Evolutionary conservation across 306 rosid species (phyloP).

Genomic region (Geum urbanum): DNA sequence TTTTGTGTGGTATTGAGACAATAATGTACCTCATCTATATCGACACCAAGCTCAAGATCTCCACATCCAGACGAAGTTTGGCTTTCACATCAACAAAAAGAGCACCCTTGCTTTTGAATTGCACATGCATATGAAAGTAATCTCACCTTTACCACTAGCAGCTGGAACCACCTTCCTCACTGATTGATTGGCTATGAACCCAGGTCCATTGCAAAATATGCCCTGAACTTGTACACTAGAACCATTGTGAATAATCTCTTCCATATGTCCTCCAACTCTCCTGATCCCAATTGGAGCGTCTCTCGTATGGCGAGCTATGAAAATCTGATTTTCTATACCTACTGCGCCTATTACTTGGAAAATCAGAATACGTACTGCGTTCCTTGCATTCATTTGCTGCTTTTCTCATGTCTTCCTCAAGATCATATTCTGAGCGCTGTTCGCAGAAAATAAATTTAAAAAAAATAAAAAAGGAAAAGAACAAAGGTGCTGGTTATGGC

Average conservation of each 20-base stretch:
- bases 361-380: constrained; percentile 26
- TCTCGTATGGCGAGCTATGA: constrained; percentile 44
- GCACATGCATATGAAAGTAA: neutral
- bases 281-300: constrained; percentile 27
- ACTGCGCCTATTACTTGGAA: too few species aligned
- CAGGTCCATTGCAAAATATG: neutral
- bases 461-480: neutral
- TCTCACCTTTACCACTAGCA: neutral
- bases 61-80: neutral
- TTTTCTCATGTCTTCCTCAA: constrained; percentile 76
- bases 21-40: neutral
- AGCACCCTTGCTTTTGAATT: neutral
- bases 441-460: too few species aligned
- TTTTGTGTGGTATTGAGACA: neutral
- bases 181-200: neutral
- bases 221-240: neutral
- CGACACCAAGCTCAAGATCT: neutral
- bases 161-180: neutral
- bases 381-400: constrained; percentile 41
- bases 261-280: constrained; percentile 45
- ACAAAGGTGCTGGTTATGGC: neutral
- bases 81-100: neutral
- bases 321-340: constrained; percentile 30
- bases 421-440: constrained; percentile 80
- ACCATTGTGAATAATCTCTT: constrained; percentile 30